Conservation (phyloP, 2,329 filamentous ascomycete genomes). For the Fusarium praegraminearum region DNA sequence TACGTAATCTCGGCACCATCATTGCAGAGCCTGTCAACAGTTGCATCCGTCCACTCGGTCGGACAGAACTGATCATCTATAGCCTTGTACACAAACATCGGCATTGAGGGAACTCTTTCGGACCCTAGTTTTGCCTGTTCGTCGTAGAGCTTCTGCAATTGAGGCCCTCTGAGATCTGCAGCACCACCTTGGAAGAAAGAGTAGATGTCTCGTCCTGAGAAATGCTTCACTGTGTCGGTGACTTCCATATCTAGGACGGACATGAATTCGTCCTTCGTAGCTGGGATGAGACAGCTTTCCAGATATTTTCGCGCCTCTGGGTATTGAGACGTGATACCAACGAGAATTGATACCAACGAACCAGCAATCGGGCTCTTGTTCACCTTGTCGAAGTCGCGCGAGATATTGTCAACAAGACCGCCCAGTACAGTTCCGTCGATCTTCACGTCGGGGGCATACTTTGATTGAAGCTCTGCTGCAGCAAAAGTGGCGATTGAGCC, state of each 20-base stretch:
- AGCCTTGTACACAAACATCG: slow-evolving; percentile 64
- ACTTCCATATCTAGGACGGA: neutral
- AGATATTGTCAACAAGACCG: slow-evolving; percentile 37
- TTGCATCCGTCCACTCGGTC: slow-evolving; percentile 57
- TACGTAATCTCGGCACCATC: slow-evolving; percentile 58
- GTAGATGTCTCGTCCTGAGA: slow-evolving; percentile 44
- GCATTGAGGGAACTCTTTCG: slow-evolving; percentile 59
- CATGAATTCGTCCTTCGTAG: slow-evolving; percentile 34
- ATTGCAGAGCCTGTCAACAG: slow-evolving; percentile 57
- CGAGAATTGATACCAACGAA: slow-evolving; percentile 18
- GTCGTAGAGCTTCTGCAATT: slow-evolving; percentile 42
- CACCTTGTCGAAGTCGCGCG: slow-evolving; percentile 14
- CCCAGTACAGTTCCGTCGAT: slow-evolving; percentile 30
- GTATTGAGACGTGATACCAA: slow-evolving; percentile 38
- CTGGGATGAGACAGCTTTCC: slow-evolving; percentile 8
- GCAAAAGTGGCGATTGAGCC: slow-evolving; percentile 36
- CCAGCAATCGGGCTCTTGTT: slow-evolving; percentile 37
- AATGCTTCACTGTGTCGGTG: slow-evolving; percentile 32
- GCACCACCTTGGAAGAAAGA: slow-evolving; percentile 47
- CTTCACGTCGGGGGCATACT: slow-evolving; percentile 30
- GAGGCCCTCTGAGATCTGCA: slow-evolving; percentile 43
- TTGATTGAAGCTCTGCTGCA: slow-evolving; percentile 29
- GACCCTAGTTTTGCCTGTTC: slow-evolving; percentile 49
- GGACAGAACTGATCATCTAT: slow-evolving; percentile 59
- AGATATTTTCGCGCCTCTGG: slow-evolving; percentile 29